These are phyloP conservation scores for Sporobolomyces roseus DNA, from an alignment of 768 basidiomycete genomes.

Conservation along the genomic window DNA sequence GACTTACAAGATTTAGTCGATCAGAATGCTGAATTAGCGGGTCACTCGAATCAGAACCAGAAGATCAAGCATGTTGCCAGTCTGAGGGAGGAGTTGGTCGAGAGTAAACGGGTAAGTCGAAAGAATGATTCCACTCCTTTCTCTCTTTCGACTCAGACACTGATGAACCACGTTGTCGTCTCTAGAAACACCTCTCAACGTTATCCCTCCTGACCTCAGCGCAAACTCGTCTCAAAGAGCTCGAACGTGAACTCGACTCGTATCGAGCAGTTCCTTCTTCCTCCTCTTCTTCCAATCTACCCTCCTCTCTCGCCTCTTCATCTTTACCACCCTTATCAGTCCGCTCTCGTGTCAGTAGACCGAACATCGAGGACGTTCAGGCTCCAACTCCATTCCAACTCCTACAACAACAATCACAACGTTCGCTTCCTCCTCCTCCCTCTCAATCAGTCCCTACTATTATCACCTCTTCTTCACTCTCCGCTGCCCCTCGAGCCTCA, in stretches of 20 bases:
- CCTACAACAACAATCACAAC: conserved; percentile 3
- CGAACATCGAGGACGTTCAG: conserved; percentile 15
- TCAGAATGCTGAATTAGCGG: conserved; percentile 80
- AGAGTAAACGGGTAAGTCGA: conserved; percentile 69
- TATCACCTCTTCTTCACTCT: background rate
- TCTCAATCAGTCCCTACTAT: background rate
- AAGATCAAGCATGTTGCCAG: conserved; percentile 81
- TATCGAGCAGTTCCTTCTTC: conserved; percentile 37
- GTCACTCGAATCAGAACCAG: conserved; percentile 79
- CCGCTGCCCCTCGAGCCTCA: background rate
- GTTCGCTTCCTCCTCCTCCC: background rate
- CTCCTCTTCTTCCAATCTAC: background rate
- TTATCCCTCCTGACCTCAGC: conserved; percentile 29
- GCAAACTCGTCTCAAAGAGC: conserved; percentile 12
- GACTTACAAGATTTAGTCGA: conserved; percentile 70
- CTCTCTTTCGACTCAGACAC: background rate
- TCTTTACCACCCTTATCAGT: background rate
- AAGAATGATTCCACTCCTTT: background rate
- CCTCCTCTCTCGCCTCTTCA: conserved; percentile 1
- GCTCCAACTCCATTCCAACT: background rate
- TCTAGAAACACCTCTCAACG: conserved; percentile 39
- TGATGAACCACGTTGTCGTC: too few species aligned
- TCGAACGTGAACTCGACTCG: conserved; percentile 39
- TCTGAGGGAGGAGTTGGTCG: conserved; percentile 72
- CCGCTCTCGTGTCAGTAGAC: conserved; percentile 35